Evolutionary conservation across 352 stramenopile species (phyloP), one percentile per base, ranked within the genome.

Genomic region (Halophytophthora polymorphica): DNA sequence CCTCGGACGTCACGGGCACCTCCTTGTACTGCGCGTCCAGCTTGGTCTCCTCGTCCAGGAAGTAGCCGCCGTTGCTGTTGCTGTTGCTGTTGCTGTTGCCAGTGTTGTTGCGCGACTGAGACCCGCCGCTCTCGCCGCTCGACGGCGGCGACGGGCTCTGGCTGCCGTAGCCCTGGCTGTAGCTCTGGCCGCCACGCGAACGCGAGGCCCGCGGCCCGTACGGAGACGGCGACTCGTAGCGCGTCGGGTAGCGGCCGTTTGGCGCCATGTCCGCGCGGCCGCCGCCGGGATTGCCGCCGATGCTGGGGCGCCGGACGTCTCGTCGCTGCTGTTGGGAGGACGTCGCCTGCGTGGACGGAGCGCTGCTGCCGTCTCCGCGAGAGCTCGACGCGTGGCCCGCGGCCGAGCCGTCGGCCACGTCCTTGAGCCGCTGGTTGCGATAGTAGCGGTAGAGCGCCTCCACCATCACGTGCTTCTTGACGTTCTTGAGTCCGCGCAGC

Each of bases 381-480:
- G 29, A 6, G 12, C 50, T 10, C 50, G 56, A 12, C 14, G 31
- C 18, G 2, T 36, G 25, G 18, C 45, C 48, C 1, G 61, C 41
- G 2, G 37, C 38, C 1, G 44, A 43, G 22, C 49, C 55, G 40
- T 62, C 41, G 1, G 55, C 59, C n/a, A 68, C 63, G 17, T 84
- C 64, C 63, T 83, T 74, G 1, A 79, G 66, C 12, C 71, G 72
- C 47, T 84, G 73, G 38, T 74, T 88, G 22, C 77, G 73, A 61
- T 90, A 87, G 45, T 87, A 90, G 6, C 80, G 75, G 44, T 90
- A 90, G 18, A 90, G 36, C 29, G 80, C 80, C 44, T 90, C 80
- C 23, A 90, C 80, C 80, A 90, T 90, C 60, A 90, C 80, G 56
- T 90, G 80, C 63, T 90, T 90, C 63, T 90, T 90, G 18, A 90